These are phyloP conservation scores for Physcia stellaris DNA, from an alignment of 495 filamentous ascomycete genomes.

Conservation along the genomic window DNA sequence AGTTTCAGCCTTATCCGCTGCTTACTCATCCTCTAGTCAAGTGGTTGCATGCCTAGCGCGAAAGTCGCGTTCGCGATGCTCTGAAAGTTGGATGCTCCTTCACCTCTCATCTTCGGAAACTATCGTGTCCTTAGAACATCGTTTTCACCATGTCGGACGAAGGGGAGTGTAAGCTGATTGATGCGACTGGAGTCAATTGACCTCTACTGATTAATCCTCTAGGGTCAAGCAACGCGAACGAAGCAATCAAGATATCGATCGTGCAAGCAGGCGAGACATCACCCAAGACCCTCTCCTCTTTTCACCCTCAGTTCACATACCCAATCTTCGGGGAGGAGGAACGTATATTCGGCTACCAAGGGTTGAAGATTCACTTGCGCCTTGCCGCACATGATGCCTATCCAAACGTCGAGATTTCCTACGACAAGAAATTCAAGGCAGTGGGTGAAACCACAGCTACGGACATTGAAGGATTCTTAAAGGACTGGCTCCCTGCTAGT, in stretches of 20 bases:
- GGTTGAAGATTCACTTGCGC: constrained; percentile 56
- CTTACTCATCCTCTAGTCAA: too few relatives aligned
- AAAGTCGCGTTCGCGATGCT: too few relatives aligned
- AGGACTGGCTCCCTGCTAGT: constrained; percentile 57
- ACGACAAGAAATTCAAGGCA: constrained; percentile 57
- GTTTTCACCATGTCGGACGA: constrained; percentile 29
- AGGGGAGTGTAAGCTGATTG: constrained; percentile 34
- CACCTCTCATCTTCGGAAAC: too few relatives aligned
- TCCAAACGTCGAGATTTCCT: constrained; percentile 57
- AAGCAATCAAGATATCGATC: constrained; percentile 58
- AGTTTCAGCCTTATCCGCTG: too few relatives aligned
- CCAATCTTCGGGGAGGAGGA: constrained; percentile 86
- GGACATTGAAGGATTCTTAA: constrained; percentile 52
- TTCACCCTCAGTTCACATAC: constrained; percentile 82
- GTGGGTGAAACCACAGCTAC: constrained; percentile 56
- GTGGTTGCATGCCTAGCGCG: too few relatives aligned
- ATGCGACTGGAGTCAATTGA: constrained; percentile 14
- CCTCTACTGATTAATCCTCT: too few relatives aligned
- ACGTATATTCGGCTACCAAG: constrained; percentile 78
- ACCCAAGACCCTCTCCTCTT: constrained; percentile 46
- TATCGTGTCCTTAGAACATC: too few relatives aligned
- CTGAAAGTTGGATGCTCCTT: too few relatives aligned
- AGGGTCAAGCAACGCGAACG: constrained; percentile 68
- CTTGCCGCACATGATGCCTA: constrained; percentile 74
- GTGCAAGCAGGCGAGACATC: constrained; percentile 42